phyloP scores from a whole-genome alignment of 179 eudicot genomes.

The Patellifolia procumbens region DNA sequence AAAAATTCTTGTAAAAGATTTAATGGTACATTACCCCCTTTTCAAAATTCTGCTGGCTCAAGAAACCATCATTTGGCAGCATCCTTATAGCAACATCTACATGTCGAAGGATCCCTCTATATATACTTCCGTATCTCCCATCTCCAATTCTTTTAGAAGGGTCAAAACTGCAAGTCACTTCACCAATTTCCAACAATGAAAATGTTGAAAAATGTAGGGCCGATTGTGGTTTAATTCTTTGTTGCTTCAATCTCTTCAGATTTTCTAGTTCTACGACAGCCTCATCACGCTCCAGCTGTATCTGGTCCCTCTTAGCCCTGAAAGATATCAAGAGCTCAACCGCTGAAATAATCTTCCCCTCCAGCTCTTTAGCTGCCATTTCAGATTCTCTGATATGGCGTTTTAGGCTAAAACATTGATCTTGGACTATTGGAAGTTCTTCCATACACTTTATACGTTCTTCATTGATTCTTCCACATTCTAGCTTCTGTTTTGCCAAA shows the following conservation, averaged over 20 bases:
- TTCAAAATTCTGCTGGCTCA: conserved; percentile 34
- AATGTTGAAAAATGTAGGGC: conserved; percentile 35
- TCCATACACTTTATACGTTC: conserved; percentile 19
- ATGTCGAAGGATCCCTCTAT: conserved; percentile 38
- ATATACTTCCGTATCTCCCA: conserved; percentile 39
- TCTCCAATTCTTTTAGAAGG: conserved; percentile 40
- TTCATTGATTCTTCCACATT: conserved; percentile 24
- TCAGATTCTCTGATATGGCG: conserved; percentile 35
- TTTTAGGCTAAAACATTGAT: conserved; percentile 27
- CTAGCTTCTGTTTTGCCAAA: conserved; percentile 25
- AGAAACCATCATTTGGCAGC: conserved; percentile 46
- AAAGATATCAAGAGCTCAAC: conserved; percentile 44
- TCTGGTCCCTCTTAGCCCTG: conserved; percentile 34
- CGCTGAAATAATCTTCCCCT: conserved; percentile 42
- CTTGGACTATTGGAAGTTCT: conserved; percentile 33
- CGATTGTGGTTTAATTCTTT: conserved; percentile 9
- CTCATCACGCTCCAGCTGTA: conserved; percentile 32
- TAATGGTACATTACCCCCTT: conserved; percentile 27
- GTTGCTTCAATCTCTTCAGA: conserved; percentile 24
- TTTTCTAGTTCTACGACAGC: conserved; percentile 27
- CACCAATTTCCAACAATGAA: conserved; percentile 38
- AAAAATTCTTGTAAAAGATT: background rate
- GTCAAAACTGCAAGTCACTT: conserved; percentile 44
- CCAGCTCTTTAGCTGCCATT: conserved; percentile 29
- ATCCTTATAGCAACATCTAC: conserved; percentile 41